A percentile compares a stretch with the other conserved stretches of the same genome.
Conservation (phyloP, 2,329 filamentous ascomycete species). For the Colletotrichum euphorbiae region DNA sequence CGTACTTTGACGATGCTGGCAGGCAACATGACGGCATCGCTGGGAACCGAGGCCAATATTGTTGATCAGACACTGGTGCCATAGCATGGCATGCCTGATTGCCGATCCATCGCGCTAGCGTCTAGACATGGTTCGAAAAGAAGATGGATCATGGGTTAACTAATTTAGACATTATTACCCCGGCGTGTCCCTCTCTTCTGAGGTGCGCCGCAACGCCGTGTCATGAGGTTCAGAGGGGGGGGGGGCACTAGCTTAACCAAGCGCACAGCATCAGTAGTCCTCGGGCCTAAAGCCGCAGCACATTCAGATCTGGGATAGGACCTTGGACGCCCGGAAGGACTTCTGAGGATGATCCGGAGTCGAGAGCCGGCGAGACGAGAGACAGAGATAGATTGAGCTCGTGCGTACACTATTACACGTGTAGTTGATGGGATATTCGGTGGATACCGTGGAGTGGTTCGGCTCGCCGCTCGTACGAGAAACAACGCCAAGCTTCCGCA, state of each 20-base stretch:
- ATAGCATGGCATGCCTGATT: not conserved
- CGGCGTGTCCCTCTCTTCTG: not conserved
- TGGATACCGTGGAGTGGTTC: slow-evolving; percentile 10
- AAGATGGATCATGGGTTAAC: slow-evolving; percentile 3
- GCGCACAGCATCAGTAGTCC: not conserved
- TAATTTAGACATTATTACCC: slow-evolving; percentile 2
- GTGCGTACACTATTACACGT: not conserved
- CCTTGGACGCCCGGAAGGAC: not conserved
- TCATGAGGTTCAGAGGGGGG: too few relatives aligned
- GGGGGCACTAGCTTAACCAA: not conserved
- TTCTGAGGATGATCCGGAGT: not conserved
- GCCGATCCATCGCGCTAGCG: slow-evolving; percentile 13
- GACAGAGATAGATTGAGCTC: not conserved
- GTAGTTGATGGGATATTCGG: not conserved
- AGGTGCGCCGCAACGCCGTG: not conserved
- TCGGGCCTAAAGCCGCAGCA: not conserved
- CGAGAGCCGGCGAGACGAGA: slow-evolving; percentile 1
- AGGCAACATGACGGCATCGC: not conserved
- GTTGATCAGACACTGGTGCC: slow-evolving; percentile 4
- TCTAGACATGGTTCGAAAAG: not conserved
- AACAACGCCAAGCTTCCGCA: slow-evolving; percentile 19
- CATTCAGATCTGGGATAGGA: slow-evolving; percentile 14
- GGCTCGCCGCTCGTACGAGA: not conserved
- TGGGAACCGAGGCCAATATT: not conserved
- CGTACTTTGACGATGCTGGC: too few relatives aligned